Percentiles rank a stretch among this genome's conserved stretches.
phyloP scores from a whole-genome alignment of 352 stramenopile species.

The Globisporangium nagaii region DNA sequence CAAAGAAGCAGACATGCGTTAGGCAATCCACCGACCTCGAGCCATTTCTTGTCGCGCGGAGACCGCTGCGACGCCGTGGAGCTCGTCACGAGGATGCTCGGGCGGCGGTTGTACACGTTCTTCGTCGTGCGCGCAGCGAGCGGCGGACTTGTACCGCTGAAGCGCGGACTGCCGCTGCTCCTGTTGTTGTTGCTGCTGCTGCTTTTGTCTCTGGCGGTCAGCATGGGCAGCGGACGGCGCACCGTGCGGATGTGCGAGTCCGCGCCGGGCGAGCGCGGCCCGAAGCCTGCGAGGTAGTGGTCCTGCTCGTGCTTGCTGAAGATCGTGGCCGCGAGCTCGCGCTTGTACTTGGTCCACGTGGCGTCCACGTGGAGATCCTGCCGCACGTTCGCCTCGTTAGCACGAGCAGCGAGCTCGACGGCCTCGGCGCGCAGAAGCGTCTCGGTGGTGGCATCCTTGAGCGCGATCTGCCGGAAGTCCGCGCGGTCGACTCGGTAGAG shows the following conservation, averaged over 20 bases:
- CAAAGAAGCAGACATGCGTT: no score
- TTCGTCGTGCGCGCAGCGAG: background rate
- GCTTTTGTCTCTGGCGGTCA: background rate
- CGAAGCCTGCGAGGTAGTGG: slow-evolving; percentile 30
- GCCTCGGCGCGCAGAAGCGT: slow-evolving; percentile 37
- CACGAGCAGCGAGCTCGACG: slow-evolving; percentile 26
- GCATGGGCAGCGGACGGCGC: background rate
- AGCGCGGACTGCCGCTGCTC: background rate
- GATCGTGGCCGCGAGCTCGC: slow-evolving; percentile 29
- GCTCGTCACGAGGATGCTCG: slow-evolving; percentile 10
- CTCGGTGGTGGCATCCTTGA: slow-evolving; percentile 53
- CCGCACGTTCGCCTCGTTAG: slow-evolving; percentile 32
- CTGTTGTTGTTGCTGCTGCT: background rate
- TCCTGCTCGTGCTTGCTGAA: slow-evolving; percentile 29
- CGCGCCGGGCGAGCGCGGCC: slow-evolving; percentile 19
- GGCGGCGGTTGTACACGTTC: background rate
- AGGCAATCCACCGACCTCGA: slow-evolving; percentile 33
- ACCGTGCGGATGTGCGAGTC: slow-evolving; percentile 10
- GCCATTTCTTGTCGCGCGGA: slow-evolving; percentile 22
- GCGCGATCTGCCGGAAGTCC: slow-evolving; percentile 56
- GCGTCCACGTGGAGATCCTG: slow-evolving; percentile 41
- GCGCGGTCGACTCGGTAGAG: slow-evolving; percentile 66
- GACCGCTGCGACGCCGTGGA: slow-evolving; percentile 17
- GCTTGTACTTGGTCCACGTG: slow-evolving; percentile 51
- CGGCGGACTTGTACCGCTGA: background rate